phyloP scores from a whole-genome alignment of 352 stramenopile genomes.

The Phytopythium litorale region DNA sequence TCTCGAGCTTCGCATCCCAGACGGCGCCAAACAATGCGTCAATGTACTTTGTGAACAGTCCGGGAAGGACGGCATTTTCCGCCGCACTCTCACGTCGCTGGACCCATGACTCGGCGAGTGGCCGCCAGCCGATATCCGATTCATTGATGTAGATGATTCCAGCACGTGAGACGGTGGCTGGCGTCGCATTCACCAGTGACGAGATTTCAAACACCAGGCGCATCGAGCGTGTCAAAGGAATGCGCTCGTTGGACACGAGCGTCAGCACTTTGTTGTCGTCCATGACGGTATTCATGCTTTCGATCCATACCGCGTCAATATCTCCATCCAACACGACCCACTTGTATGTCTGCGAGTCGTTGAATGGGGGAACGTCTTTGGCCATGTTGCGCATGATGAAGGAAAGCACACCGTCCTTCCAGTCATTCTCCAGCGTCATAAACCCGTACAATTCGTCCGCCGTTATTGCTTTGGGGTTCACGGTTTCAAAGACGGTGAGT shows the following conservation, averaged over 20 bases:
- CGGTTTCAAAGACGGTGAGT: slow-evolving; percentile 91
- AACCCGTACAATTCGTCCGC: slow-evolving; percentile 93
- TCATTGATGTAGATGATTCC: slow-evolving; percentile 98
- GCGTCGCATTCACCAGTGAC: slow-evolving; percentile 94
- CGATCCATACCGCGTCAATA: slow-evolving; percentile 94
- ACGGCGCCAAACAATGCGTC: slow-evolving; percentile 79
- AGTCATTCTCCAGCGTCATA: slow-evolving; percentile 97
- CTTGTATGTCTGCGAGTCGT: slow-evolving; percentile 82
- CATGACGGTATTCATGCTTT: slow-evolving; percentile 93
- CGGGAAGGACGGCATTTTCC: slow-evolving; percentile 82
- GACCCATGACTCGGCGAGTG: slow-evolving; percentile 94
- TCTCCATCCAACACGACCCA: slow-evolving; percentile 93
- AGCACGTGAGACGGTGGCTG: slow-evolving; percentile 94
- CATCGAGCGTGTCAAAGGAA: slow-evolving; percentile 95
- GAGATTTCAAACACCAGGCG: slow-evolving; percentile 97
- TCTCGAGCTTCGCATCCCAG: slow-evolving; percentile 53
- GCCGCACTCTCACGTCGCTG: slow-evolving; percentile 68
- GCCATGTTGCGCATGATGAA: slow-evolving; percentile 97
- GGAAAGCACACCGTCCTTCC: slow-evolving; percentile 95
- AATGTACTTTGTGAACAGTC: slow-evolving; percentile 94
- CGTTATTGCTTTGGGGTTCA: slow-evolving; percentile 95
- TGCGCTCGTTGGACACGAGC: slow-evolving; percentile 96
- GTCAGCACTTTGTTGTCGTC: slow-evolving; percentile 95
- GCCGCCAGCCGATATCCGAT: slow-evolving; percentile 88
- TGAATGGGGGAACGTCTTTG: slow-evolving; percentile 88